A percentile compares a stretch with the other conserved stretches of the same genome.
These are phyloP conservation scores for Harringtonia lauricola DNA, from an alignment of 2,329 filamentous ascomycete genomes.

Conservation along the genomic window DNA sequence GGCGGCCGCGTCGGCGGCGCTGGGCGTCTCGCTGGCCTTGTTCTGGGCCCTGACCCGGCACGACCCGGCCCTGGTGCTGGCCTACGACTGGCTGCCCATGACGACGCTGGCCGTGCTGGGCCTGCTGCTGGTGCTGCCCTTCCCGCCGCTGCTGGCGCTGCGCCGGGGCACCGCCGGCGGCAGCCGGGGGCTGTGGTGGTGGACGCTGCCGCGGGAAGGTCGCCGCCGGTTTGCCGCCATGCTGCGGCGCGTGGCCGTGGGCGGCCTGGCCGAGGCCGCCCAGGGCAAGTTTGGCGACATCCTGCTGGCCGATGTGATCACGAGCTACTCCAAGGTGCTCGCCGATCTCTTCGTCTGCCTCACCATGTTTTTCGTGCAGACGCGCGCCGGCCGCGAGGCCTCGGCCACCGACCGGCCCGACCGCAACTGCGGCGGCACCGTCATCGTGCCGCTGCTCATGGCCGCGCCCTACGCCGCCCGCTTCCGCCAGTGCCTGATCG, in stretches of 20 bases:
- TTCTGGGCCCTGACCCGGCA: constrained; percentile 79
- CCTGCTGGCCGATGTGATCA: constrained; percentile 84
- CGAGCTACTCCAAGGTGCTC: constrained; percentile 86
- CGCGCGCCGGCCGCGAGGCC: constrained; percentile 30
- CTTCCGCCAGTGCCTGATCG: constrained; percentile 82
- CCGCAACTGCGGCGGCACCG: constrained; percentile 66
- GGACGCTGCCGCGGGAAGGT: constrained; percentile 48
- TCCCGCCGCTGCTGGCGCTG: constrained; percentile 6
- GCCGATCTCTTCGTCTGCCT: constrained; percentile 80
- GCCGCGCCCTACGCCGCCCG: constrained; percentile 76
- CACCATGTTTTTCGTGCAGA: constrained; percentile 73
- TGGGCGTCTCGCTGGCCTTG: constrained; percentile 58
- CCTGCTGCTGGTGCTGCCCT: constrained; percentile 59
- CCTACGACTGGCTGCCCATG: constrained; percentile 79
- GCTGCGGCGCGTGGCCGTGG: constrained; percentile 67
- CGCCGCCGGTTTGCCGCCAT: constrained; percentile 66
- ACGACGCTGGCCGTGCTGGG: constrained; percentile 66
- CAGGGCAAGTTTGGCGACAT: constrained; percentile 95
- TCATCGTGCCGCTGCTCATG: constrained; percentile 77
- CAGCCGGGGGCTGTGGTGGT: background rate
- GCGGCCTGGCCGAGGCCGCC: constrained; percentile 73
- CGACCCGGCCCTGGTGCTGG: constrained; percentile 55
- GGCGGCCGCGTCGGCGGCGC: constrained; percentile 60
- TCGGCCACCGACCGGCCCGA: constrained; percentile 74
- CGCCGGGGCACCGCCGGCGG: background rate